Evolutionary conservation across 352 stramenopile species (phyloP), one percentile per base, ranked within the genome.

Genomic region (Globisporangium paddicum): DNA sequence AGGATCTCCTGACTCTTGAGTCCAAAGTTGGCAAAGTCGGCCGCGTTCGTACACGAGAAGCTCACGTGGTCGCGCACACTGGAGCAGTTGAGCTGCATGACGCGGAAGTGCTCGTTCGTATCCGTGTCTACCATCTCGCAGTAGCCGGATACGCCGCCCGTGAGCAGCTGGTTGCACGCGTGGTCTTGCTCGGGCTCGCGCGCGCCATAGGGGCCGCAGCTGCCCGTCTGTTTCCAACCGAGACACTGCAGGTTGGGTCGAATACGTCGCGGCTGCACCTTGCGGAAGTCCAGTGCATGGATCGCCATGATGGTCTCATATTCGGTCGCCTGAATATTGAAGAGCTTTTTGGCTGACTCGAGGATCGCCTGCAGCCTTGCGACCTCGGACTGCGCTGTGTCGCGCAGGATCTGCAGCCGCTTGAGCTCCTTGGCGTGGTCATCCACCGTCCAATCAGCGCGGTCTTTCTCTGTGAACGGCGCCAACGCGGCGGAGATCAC

Each of bases 41-140:
- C 52, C 23, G 80, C 82, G 34, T 82, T 68, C 13, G 71, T 64
- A 52, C 82, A 92, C 23, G 66, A 77, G 58, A 89, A 79, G 1
- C 65, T 60, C 16, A 85, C 71, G 62, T 87, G 67, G 18, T 72
- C 37, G 10, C 71, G 68, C 52, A 88, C 58, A 30, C 76, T 83
- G 11, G 71, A 73, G 38, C 81, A 93, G 32, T 79, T 77, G 14
- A 83, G 74, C 44, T 87, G 70, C 83, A 90, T 90, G 32, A 85
- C 77, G 40, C 81, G 79, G 42, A 90, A 88, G 37, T 73, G 66
- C 58, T 88, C 72, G 41, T 72, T 68, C 9, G 77, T 90, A 28
- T 69, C 63, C 11, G 61, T 42, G 42, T 93, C 81, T 21, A 76
- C 14, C 41, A 93, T 42, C 51, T 90, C 77, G 32, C 83, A 93